A percentile compares a stretch with the other conserved stretches of the same genome.
Evolutionary conservation across 345 rosid genomes (phyloP).

Genomic region (Orychophragmus violaceus): DNA sequence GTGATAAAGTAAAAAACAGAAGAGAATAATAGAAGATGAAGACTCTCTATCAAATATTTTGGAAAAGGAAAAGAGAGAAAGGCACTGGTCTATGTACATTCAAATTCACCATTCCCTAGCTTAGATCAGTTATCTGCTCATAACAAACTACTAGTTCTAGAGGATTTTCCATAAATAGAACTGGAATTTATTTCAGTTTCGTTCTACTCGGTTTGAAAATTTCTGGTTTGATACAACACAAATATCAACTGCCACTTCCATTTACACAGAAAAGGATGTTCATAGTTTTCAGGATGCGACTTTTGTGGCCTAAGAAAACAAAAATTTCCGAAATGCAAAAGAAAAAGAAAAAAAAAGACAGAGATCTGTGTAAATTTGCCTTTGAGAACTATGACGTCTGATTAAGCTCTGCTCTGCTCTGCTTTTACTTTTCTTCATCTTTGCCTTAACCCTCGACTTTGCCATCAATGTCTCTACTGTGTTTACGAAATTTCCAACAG

Average conservation of each 20-base stretch:
- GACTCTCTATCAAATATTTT: too few species aligned
- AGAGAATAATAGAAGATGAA: too few species aligned
- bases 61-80: too few species aligned
- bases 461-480: conserved; percentile 73
- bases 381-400: conserved; percentile 25
- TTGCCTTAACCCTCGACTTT: conserved; percentile 90
- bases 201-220: too few species aligned
- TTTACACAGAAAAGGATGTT: conserved; percentile 9
- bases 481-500: conserved; percentile 81
- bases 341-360: background rate
- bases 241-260: conserved; percentile 21
- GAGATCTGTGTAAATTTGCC: too few species aligned
- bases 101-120: background rate
- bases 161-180: too few species aligned
- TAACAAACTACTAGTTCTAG: too few species aligned
- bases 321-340: background rate
- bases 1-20: too few species aligned
- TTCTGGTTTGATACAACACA: too few species aligned
- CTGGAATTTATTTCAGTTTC: too few species aligned
- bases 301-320: background rate
- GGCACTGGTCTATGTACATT: too few species aligned
- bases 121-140: background rate
- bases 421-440: conserved; percentile 90
- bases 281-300: background rate
- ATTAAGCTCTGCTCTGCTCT: conserved; percentile 62